A percentile compares a stretch with the other conserved stretches of the same genome.
These are phyloP conservation scores for Psilocybe azurescens DNA, from an alignment of 768 basidiomycete species.

Conservation along the genomic window DNA sequence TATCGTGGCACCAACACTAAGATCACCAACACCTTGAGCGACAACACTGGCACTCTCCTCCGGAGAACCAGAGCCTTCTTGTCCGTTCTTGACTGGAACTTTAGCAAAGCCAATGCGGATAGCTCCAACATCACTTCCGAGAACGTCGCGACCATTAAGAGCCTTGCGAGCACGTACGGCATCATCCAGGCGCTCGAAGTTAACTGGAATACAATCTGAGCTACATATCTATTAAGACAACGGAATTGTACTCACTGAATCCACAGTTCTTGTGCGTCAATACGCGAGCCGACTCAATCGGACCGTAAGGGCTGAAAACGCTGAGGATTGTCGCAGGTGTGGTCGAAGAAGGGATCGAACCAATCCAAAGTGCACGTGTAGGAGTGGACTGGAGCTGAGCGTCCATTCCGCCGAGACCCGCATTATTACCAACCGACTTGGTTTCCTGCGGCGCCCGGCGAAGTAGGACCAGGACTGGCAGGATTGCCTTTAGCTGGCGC, in stretches of 20 bases:
- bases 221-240: slow-evolving; percentile 8
- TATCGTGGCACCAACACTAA: slow-evolving; percentile 88
- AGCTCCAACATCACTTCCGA: slow-evolving; percentile 95
- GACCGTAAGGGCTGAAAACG: slow-evolving; percentile 96
- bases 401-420: slow-evolving; percentile 73
- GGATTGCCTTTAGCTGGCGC: slow-evolving; percentile 83
- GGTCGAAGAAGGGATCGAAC: slow-evolving; percentile 94
- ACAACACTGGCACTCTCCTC: slow-evolving; percentile 70
- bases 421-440: slow-evolving; percentile 53
- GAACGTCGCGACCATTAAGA: slow-evolving; percentile 92
- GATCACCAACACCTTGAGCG: slow-evolving; percentile 82
- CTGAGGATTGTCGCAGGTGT: slow-evolving; percentile 94
- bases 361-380: slow-evolving; percentile 96
- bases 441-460: slow-evolving; percentile 55
- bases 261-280: slow-evolving; percentile 98
- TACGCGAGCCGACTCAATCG: slow-evolving; percentile 96
- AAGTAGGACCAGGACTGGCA: slow-evolving; percentile 67
- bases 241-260: slow-evolving; percentile 61
- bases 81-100: slow-evolving; percentile 89
- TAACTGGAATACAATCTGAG: slow-evolving; percentile 58
- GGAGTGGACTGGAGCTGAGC: slow-evolving; percentile 90
- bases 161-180: slow-evolving; percentile 96
- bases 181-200: slow-evolving; percentile 97
- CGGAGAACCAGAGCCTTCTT: slow-evolving; percentile 60
- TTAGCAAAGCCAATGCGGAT: slow-evolving; percentile 97